phyloP scores from a whole-genome alignment of 2,329 filamentous ascomycete genomes.

The Beauveria caledonica region DNA sequence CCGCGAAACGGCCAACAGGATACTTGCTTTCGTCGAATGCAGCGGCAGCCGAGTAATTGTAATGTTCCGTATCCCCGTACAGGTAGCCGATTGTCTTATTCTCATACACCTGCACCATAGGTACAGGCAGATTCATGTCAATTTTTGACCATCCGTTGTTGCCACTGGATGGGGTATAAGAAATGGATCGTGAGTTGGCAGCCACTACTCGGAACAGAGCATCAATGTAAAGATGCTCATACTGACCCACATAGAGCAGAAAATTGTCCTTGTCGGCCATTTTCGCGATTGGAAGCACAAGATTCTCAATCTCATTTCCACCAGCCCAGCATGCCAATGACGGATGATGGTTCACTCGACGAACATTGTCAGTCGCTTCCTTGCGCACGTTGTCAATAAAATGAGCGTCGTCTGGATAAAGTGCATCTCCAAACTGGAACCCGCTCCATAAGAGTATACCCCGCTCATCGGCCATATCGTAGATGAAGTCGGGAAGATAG shows the following conservation, averaged over 20 bases:
- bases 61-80: slow-evolving; percentile 9
- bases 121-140: slow-evolving; percentile 2
- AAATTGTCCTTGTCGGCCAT: background rate
- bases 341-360: slow-evolving; percentile 53
- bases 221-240: slow-evolving; percentile 9
- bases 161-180: slow-evolving; percentile 9
- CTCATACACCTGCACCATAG: slow-evolving; percentile 8
- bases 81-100: slow-evolving; percentile 5
- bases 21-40: slow-evolving; percentile 2
- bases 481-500: slow-evolving; percentile 54
- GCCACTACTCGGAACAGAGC: slow-evolving; percentile 5
- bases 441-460: slow-evolving; percentile 56
- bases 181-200: slow-evolving; percentile 7
- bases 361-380: slow-evolving; percentile 52
- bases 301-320: slow-evolving; percentile 52
- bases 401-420: slow-evolving; percentile 45
- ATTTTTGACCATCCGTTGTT: slow-evolving; percentile 9
- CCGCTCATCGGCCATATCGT: slow-evolving; percentile 52
- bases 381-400: slow-evolving; percentile 48
- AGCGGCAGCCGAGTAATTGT: background rate
- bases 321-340: slow-evolving; percentile 46
- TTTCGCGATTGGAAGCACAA: slow-evolving; percentile 32
- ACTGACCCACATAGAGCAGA: slow-evolving; percentile 1
- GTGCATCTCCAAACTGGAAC: slow-evolving; percentile 52
- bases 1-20: slow-evolving; percentile 8